Percentiles rank a stretch among this genome's conserved stretches.
Evolutionary conservation across 768 basidiomycete species (phyloP).

Genomic region (Psilocybe subaeruginosa): DNA sequence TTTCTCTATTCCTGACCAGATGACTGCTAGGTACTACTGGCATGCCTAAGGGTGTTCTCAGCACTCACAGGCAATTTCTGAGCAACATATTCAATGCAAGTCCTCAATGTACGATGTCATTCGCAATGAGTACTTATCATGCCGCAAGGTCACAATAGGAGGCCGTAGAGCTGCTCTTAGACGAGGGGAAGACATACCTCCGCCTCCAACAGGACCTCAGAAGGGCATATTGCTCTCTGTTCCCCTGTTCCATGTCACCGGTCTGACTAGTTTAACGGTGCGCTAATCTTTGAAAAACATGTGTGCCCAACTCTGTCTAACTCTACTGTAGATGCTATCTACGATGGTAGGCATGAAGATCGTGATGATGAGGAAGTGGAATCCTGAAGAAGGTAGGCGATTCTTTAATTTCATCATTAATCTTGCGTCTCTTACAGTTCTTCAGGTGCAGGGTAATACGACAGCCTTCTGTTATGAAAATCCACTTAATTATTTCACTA

Average conservation of each 20-base stretch:
- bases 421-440: constrained; percentile 11
- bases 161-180: constrained; percentile 48
- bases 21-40: constrained; percentile 44
- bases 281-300: not conserved
- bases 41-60: constrained; percentile 66
- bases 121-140: not conserved
- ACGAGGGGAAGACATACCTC: constrained; percentile 44
- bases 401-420: constrained; percentile 8
- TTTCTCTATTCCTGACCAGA: constrained; percentile 1
- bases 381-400: constrained; percentile 51
- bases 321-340: constrained; percentile 47
- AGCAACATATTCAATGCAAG: constrained; percentile 60
- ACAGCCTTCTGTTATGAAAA: not conserved
- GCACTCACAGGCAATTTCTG: constrained; percentile 63
- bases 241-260: constrained; percentile 72
- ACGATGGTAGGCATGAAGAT: constrained; percentile 59
- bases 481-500: constrained; percentile 15
- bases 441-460: constrained; percentile 22
- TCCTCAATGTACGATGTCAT: not conserved
- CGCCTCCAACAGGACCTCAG: constrained; percentile 42
- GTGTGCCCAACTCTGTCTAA: not conserved
- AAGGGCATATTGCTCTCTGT: constrained; percentile 58
- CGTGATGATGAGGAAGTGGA: constrained; percentile 60
- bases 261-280: constrained; percentile 52
- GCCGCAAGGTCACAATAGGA: constrained; percentile 42